phyloP scores from a whole-genome alignment of 2,329 filamentous ascomycete species.

The Onygena corvina region DNA sequence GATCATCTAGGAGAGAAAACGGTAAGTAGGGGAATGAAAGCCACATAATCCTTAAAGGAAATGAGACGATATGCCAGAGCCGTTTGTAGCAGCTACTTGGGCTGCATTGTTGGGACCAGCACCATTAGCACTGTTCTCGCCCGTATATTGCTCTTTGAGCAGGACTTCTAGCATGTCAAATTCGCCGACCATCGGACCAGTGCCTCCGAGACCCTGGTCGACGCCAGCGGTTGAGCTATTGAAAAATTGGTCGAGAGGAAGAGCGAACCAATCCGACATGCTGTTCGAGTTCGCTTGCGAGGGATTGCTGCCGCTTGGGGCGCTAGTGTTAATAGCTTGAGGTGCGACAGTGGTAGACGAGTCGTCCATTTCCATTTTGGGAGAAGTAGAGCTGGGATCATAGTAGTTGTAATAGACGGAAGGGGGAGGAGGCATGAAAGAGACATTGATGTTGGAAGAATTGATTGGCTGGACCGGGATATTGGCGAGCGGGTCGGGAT shows the following conservation, averaged over 20 bases:
- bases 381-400: slow-evolving; percentile 27
- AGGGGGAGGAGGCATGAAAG: slow-evolving; percentile 37
- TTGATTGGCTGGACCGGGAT: slow-evolving; percentile 37
- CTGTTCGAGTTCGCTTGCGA: slow-evolving; percentile 15
- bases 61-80: slow-evolving; percentile 12
- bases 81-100: slow-evolving; percentile 7
- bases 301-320: slow-evolving; percentile 14
- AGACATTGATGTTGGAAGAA: slow-evolving; percentile 35
- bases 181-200: slow-evolving; percentile 49
- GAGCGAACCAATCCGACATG: slow-evolving; percentile 47
- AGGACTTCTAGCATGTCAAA: slow-evolving; percentile 40
- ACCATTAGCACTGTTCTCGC: slow-evolving; percentile 19
- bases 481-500: slow-evolving; percentile 32
- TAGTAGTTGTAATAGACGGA: slow-evolving; percentile 37
- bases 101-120: neutral
- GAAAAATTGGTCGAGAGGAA: slow-evolving; percentile 50
- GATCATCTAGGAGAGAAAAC: neutral
- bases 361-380: slow-evolving; percentile 22
- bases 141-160: slow-evolving; percentile 31
- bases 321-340: slow-evolving; percentile 20
- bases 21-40: neutral
- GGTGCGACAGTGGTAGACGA: slow-evolving; percentile 20
- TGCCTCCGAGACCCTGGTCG: slow-evolving; percentile 46
- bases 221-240: slow-evolving; percentile 36
- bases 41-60: slow-evolving; percentile 10